Evolutionary conservation across 1,284 basidiomycete genomes (phyloP).

Genomic region (Puccinia sorghi): DNA sequence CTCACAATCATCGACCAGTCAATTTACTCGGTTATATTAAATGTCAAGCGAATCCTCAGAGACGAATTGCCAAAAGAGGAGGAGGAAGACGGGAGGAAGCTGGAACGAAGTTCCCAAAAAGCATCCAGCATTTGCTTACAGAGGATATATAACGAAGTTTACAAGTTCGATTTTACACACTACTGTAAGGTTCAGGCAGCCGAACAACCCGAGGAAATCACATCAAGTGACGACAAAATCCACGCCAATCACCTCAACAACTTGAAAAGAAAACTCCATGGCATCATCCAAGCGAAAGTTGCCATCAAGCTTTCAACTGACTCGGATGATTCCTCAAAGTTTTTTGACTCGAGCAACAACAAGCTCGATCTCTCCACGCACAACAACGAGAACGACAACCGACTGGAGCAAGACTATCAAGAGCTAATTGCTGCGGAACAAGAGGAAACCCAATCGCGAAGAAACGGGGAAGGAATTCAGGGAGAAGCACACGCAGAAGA

Average conservation of each 20-base stretch:
- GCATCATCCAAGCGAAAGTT: background rate
- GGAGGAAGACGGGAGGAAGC: background rate
- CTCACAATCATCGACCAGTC: background rate
- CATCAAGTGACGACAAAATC: background rate
- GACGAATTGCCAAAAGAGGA: background rate
- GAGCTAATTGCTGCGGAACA: background rate
- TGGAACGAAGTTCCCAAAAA: background rate
- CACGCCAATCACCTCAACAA: background rate
- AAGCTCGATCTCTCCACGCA: background rate
- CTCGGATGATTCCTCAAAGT: background rate
- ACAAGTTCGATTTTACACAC: constrained; percentile 10
- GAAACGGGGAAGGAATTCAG: too few species aligned
- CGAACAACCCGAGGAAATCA: background rate
- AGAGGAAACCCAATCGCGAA: background rate
- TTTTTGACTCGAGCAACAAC: background rate
- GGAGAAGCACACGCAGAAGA: background rate
- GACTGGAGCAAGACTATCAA: background rate
- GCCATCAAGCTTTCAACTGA: background rate
- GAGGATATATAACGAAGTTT: constrained; percentile 16
- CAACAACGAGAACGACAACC: background rate
- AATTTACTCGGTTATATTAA: constrained; percentile 4
- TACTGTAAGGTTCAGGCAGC: background rate
- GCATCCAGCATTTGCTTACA: constrained; percentile 1
- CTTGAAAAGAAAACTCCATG: background rate
- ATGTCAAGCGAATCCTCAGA: background rate